Evolutionary conservation across 2,329 filamentous ascomycete species (phyloP).

Genomic region (Passalora sequoiae): DNA sequence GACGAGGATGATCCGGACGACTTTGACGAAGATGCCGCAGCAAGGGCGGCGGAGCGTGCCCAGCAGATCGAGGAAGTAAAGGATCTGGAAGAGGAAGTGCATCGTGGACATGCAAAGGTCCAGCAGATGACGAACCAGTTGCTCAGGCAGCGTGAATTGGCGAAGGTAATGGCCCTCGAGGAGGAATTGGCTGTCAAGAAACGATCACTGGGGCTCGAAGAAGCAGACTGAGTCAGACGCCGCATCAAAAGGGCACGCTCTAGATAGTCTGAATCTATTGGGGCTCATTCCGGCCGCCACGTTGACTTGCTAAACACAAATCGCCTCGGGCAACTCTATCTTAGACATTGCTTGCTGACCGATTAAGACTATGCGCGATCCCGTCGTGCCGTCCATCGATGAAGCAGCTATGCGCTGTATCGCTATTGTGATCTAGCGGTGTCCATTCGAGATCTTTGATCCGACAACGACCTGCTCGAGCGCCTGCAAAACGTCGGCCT

Average conservation of each 20-base stretch:
- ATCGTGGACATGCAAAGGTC: conserved; percentile 34
- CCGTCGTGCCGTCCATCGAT: not conserved
- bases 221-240: conserved; percentile 19
- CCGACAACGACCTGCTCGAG: conserved; percentile 66
- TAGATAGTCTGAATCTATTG: not conserved
- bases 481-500: conserved; percentile 74
- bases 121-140: conserved; percentile 43
- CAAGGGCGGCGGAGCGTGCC: conserved; percentile 43
- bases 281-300: not conserved
- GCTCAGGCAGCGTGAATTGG: conserved; percentile 46
- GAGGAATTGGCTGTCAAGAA: conserved; percentile 53
- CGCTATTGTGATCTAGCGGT: not conserved
- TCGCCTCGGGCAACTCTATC: no score
- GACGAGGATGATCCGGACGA: conserved; percentile 41
- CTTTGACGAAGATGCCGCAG: conserved; percentile 59
- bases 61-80: conserved; percentile 51
- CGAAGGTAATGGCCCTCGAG: conserved; percentile 48
- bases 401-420: not conserved
- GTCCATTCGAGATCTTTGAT: conserved; percentile 43
- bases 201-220: conserved; percentile 36
- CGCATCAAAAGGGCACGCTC: not conserved
- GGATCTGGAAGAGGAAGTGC: conserved; percentile 50
- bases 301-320: not conserved
- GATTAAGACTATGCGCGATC: not conserved
- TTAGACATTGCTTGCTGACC: no score